Conservation (phyloP, 257 asterid species). For the Eustoma russellianum region DNA sequence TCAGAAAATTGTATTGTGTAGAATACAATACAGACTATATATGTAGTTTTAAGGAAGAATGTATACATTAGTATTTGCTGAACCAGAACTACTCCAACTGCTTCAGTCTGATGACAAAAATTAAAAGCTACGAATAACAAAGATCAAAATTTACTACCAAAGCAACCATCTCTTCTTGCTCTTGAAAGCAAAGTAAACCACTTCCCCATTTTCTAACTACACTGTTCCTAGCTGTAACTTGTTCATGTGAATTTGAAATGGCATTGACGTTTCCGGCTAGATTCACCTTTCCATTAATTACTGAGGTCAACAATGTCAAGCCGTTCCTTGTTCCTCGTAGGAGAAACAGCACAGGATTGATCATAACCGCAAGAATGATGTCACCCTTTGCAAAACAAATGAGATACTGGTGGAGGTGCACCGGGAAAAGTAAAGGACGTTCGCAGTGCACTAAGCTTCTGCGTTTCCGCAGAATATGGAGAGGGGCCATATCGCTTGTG, state of each 20-base stretch:
- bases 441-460: no score
- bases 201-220: constrained; percentile 84
- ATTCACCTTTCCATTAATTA: constrained; percentile 26
- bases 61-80: no score
- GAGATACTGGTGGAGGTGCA: constrained; percentile 71
- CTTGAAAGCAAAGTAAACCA: constrained; percentile 23
- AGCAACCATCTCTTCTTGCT: constrained; percentile 2
- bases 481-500: no score
- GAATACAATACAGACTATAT: no score
- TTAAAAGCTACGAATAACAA: no score
- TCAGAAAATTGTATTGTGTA: no score
- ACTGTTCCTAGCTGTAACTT: constrained; percentile 42
- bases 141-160: neutral
- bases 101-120: no score
- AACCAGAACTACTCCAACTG: no score
- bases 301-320: constrained; percentile 37
- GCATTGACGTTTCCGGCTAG: constrained; percentile 16
- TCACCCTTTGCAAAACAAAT: constrained; percentile 77
- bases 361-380: constrained; percentile 56
- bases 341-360: constrained; percentile 73
- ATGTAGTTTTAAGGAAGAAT: no score
- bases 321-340: constrained; percentile 62
- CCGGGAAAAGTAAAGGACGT: neutral
- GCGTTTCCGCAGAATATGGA: no score
- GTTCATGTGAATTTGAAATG: constrained; percentile 26